Percentiles rank a stretch among this genome's conserved stretches.
Conservation (phyloP, 2,329 filamentous ascomycete genomes). For the Trichoderma arundinaceum region DNA sequence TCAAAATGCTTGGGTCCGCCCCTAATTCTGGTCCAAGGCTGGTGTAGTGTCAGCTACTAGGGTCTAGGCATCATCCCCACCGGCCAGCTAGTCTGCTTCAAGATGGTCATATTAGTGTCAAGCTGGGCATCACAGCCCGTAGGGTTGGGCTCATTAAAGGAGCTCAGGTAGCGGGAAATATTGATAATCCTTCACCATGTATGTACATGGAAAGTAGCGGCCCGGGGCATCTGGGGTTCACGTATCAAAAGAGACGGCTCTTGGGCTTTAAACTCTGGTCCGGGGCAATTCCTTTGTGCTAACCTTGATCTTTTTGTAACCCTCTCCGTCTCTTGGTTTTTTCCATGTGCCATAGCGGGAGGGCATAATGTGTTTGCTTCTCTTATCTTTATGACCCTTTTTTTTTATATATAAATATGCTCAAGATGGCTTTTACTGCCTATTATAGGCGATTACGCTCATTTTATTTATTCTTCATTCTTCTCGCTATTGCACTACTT, state of each 20-base stretch:
- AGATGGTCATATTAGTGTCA: constrained; percentile 1
- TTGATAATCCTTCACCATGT: constrained; percentile 17
- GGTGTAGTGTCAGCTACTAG: constrained; percentile 17
- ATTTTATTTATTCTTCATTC: constrained; percentile 22
- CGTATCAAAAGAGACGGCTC: constrained; percentile 1
- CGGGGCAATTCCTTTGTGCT: constrained; percentile 1
- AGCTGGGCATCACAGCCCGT: constrained; percentile 6
- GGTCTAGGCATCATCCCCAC: constrained; percentile 14
- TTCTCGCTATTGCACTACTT: constrained; percentile 27
- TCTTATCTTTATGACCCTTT: constrained; percentile 20
- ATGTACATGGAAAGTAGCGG: constrained; percentile 8
- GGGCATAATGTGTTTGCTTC: constrained; percentile 22
- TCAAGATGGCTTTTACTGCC: constrained; percentile 27
- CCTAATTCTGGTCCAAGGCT: constrained; percentile 5
- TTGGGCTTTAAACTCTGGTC: constrained; percentile 16
- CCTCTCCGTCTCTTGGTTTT: background rate
- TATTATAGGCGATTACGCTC: constrained; percentile 27
- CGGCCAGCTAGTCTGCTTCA: constrained; percentile 19
- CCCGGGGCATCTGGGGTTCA: constrained; percentile 11
- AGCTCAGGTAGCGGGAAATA: constrained; percentile 11
- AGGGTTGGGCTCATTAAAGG: constrained; percentile 14
- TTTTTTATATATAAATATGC: constrained; percentile 16
- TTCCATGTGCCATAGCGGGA: constrained; percentile 6
- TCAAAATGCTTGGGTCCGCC: background rate
- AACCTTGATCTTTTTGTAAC: constrained; percentile 21